Percentiles rank a stretch among this genome's conserved stretches.
Evolutionary conservation across 2,329 filamentous ascomycete species (phyloP).

Genomic region (Claviceps sorghi): DNA sequence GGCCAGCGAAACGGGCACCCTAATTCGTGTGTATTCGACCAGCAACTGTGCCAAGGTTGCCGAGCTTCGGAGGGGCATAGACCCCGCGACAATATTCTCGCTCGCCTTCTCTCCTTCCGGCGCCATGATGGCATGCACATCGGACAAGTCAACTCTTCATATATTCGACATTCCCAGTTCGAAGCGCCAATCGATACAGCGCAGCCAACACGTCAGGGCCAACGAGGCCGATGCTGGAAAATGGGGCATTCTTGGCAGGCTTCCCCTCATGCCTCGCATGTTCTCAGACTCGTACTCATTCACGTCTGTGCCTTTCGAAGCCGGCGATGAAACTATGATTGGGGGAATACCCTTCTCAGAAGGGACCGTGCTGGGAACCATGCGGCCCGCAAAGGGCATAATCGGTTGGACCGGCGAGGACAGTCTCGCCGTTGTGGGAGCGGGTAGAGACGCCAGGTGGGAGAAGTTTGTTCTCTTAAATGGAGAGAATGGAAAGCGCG

Average conservation of each 20-base stretch:
- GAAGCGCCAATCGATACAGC: constrained; percentile 23
- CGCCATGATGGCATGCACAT: constrained; percentile 73
- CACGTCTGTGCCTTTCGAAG: constrained; percentile 64
- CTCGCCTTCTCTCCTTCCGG: constrained; percentile 76
- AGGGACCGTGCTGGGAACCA: constrained; percentile 32
- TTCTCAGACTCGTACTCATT: constrained; percentile 88
- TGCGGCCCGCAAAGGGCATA: constrained; percentile 61
- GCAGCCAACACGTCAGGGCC: constrained; percentile 16
- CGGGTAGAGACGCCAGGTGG: constrained; percentile 70
- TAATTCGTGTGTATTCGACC: constrained; percentile 76
- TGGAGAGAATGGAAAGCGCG: constrained; percentile 50
- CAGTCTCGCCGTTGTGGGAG: constrained; percentile 61
- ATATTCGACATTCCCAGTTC: constrained; percentile 70
- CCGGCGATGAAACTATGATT: constrained; percentile 54
- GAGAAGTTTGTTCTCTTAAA: constrained; percentile 69
- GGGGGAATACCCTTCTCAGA: constrained; percentile 29
- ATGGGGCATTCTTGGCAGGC: constrained; percentile 72
- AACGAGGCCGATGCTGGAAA: constrained; percentile 42
- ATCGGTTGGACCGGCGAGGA: constrained; percentile 72
- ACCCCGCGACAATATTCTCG: constrained; percentile 75
- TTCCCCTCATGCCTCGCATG: constrained; percentile 71
- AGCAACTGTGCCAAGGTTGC: constrained; percentile 64
- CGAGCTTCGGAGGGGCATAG: constrained; percentile 78
- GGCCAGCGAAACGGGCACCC: constrained; percentile 78
- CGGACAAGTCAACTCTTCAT: constrained; percentile 91